Percentiles rank a stretch among this genome's conserved stretches.
Evolutionary conservation across 495 filamentous ascomycete genomes (phyloP).

Genomic region (Barbatosphaeria neglecta): DNA sequence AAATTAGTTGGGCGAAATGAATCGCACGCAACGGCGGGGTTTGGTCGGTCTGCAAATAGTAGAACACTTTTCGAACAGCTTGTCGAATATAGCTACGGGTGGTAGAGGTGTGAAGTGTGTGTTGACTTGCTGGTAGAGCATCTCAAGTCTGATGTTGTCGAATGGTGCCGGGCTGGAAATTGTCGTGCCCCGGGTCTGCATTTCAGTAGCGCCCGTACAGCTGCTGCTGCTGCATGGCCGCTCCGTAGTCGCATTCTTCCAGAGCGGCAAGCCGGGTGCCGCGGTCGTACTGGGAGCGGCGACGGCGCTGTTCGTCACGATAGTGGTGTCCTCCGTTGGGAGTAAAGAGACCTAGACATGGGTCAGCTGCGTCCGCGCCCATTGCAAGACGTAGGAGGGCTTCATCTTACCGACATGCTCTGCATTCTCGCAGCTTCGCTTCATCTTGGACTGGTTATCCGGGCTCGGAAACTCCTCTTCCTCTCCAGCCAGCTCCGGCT

Average conservation of each 20-base stretch:
- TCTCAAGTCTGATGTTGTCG: too few species aligned
- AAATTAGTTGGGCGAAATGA: neutral
- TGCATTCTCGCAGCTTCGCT: slow-evolving; percentile 72
- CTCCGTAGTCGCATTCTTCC: slow-evolving; percentile 45
- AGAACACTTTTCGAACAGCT: neutral
- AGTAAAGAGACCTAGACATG: slow-evolving; percentile 51
- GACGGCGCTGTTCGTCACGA: slow-evolving; percentile 64
- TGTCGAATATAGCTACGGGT: slow-evolving; percentile 1
- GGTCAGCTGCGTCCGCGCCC: neutral
- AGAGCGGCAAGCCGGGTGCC: slow-evolving; percentile 50
- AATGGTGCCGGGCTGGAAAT: too few species aligned
- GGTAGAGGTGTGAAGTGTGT: too few species aligned
- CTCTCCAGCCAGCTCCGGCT: slow-evolving; percentile 29
- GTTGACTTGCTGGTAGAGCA: too few species aligned
- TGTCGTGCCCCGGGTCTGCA: too few species aligned
- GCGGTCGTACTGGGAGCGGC: slow-evolving; percentile 66
- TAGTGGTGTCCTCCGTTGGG: slow-evolving; percentile 61
- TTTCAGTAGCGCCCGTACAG: slow-evolving; percentile 15
- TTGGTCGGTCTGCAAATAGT: neutral
- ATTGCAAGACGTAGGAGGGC: neutral
- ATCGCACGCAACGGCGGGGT: neutral
- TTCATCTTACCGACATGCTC: slow-evolving; percentile 62
- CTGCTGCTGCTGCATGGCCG: slow-evolving; percentile 20
- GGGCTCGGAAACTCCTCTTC: slow-evolving; percentile 66
- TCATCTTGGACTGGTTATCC: slow-evolving; percentile 77